A percentile compares a stretch with the other conserved stretches of the same genome.
Evolutionary conservation across 768 basidiomycete species (phyloP).

Genomic region (Phanerodontia chrysosporium): DNA sequence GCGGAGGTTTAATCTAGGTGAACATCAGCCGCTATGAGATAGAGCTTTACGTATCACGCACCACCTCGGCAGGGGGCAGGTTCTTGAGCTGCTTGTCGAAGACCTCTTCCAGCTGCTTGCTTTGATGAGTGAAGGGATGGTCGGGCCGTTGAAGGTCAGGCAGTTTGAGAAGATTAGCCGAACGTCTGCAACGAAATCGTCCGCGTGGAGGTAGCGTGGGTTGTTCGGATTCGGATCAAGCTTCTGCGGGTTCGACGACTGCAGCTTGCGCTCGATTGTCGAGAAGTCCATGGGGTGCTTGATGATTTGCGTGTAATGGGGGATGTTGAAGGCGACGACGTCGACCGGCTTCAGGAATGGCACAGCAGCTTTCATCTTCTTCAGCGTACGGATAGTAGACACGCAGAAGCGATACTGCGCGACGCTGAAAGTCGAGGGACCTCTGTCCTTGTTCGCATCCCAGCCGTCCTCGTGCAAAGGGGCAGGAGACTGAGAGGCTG

Average conservation of each 20-base stretch:
- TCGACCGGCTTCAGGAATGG: slow-evolving; percentile 91
- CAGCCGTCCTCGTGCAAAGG: slow-evolving; percentile 11
- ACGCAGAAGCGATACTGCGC: slow-evolving; percentile 78
- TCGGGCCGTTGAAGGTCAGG: slow-evolving; percentile 91
- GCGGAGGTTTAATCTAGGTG: slow-evolving; percentile 36
- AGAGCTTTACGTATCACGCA: slow-evolving; percentile 32
- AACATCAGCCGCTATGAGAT: neutral
- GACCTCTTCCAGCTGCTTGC: slow-evolving; percentile 73
- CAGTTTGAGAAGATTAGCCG: slow-evolving; percentile 88
- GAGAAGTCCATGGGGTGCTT: slow-evolving; percentile 92
- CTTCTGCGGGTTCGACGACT: slow-evolving; percentile 73
- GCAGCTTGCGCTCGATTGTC: slow-evolving; percentile 87
- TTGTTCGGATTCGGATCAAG: slow-evolving; percentile 65
- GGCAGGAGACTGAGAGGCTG: slow-evolving; percentile 41
- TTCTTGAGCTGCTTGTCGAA: slow-evolving; percentile 89
- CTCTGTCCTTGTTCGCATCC: slow-evolving; percentile 18
- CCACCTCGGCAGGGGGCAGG: slow-evolving; percentile 74
- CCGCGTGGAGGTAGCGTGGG: slow-evolving; percentile 71
- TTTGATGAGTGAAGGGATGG: slow-evolving; percentile 75
- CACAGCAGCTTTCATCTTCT: slow-evolving; percentile 78
- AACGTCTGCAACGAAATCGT: slow-evolving; percentile 83
- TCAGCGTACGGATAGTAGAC: slow-evolving; percentile 74
- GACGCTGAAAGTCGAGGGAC: slow-evolving; percentile 49
- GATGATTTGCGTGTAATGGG: slow-evolving; percentile 85
- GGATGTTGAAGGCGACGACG: slow-evolving; percentile 73